Conservation (phyloP, 1,139 yeast genomes). For the Candida labiduridarum region DNA sequence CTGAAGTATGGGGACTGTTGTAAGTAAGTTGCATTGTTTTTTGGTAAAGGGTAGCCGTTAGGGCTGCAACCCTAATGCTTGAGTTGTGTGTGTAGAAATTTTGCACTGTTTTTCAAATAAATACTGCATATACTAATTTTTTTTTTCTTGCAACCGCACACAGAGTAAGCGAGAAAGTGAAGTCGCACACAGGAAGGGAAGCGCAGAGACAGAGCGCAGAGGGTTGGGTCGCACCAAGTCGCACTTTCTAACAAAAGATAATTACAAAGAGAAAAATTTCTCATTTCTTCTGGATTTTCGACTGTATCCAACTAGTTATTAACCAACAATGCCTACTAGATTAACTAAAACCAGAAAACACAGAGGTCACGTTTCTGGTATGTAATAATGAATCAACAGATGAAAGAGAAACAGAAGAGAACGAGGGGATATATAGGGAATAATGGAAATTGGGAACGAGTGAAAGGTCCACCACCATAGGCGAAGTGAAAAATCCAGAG, state of each 20-base stretch:
- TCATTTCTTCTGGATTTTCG: slow-evolving; percentile 11
- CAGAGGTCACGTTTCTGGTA: slow-evolving; percentile 99
- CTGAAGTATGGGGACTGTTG: slow-evolving; percentile 55
- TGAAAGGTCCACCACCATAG: not conserved
- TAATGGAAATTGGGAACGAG: not conserved
- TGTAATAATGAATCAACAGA: slow-evolving; percentile 34
- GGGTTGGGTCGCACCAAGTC: not conserved
- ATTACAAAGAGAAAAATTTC: slow-evolving; percentile 9
- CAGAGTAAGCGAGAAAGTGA: not conserved
- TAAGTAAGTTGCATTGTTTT: not conserved
- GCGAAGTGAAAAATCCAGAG: not conserved
- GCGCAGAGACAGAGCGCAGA: not conserved
- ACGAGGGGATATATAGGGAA: not conserved
- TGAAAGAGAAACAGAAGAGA: slow-evolving; percentile 8
- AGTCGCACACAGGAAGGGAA: not conserved
- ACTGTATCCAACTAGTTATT: slow-evolving; percentile 7
- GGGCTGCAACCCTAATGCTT: slow-evolving; percentile 16
- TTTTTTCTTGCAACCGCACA: not conserved
- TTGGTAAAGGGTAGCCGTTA: not conserved
- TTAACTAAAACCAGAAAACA: slow-evolving; percentile 99
- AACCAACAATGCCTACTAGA: slow-evolving; percentile 93
- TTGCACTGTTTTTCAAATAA: not conserved
- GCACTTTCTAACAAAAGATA: slow-evolving; percentile 7
- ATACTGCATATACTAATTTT: slow-evolving; percentile 2
- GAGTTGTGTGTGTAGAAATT: not conserved